These are phyloP conservation scores for Phytophthora megakarya DNA, from an alignment of 352 stramenopile genomes.

Conservation along the genomic window DNA sequence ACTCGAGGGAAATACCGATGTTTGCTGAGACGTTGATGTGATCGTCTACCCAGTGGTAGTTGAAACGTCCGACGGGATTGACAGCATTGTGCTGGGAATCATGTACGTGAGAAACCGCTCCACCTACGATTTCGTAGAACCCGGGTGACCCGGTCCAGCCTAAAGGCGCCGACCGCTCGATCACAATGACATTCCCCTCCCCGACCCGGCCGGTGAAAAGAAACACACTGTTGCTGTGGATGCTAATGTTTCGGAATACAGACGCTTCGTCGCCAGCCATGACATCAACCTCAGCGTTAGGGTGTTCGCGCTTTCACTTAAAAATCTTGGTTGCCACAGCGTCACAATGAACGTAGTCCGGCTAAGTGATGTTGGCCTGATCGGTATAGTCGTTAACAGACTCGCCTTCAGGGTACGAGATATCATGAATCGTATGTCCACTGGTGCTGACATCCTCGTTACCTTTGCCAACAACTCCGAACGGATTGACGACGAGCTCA, in stretches of 20 bases:
- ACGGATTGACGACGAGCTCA: constrained; percentile 22
- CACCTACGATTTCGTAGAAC: too few relatives aligned
- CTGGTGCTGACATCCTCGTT: constrained; percentile 24
- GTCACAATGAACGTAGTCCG: too few relatives aligned
- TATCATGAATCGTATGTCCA: too few relatives aligned
- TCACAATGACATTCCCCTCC: constrained; percentile 22
- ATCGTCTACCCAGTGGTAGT: too few relatives aligned
- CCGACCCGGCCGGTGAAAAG: constrained; percentile 14
- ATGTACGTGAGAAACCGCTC: constrained; percentile 14
- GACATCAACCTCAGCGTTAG: background rate
- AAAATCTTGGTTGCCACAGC: constrained; percentile 12
- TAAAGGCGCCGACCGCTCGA: constrained; percentile 22
- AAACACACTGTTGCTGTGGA: constrained; percentile 23
- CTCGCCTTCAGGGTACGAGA: constrained; percentile 2
- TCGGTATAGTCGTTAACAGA: constrained; percentile 28
- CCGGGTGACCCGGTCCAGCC: too few relatives aligned
- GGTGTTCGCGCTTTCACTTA: background rate
- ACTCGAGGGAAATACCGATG: background rate
- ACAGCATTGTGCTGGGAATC: background rate
- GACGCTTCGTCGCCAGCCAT: constrained; percentile 26
- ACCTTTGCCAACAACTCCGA: too few relatives aligned
- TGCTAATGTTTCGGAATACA: constrained; percentile 16
- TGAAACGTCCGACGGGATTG: constrained; percentile 5
- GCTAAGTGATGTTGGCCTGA: too few relatives aligned
- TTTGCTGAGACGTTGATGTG: too few relatives aligned